A percentile compares a stretch with the other conserved stretches of the same genome.
Evolutionary conservation across 2,329 filamentous ascomycete genomes (phyloP).

Genomic region (Aspergillus oerlinghausenensis): DNA sequence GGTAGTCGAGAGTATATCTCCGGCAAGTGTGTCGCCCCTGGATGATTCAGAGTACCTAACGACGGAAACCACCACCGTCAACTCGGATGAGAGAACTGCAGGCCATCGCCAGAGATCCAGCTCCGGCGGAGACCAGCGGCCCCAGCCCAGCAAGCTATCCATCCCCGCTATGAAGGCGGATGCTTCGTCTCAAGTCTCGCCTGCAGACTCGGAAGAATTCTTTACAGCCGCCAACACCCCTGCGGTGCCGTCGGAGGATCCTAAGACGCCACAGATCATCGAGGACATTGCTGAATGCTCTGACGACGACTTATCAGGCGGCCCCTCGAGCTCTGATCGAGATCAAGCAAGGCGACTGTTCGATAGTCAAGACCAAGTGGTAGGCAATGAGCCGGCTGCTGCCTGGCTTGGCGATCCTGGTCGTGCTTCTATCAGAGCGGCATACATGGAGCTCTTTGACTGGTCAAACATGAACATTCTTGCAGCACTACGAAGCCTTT

Average conservation of each 20-base stretch:
- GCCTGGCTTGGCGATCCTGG: constrained; percentile 71
- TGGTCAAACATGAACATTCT: constrained; percentile 79
- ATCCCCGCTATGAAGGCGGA: constrained; percentile 21
- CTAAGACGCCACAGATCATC: constrained; percentile 12
- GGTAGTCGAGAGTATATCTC: constrained; percentile 25
- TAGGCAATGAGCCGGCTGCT: constrained; percentile 73
- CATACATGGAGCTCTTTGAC: constrained; percentile 91
- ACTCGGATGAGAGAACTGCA: constrained; percentile 5
- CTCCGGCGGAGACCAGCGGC: constrained; percentile 21
- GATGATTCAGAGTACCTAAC: constrained; percentile 8
- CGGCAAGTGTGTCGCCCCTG: constrained; percentile 5
- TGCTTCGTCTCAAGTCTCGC: constrained; percentile 29
- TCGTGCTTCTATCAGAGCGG: constrained; percentile 55
- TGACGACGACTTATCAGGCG: constrained; percentile 17
- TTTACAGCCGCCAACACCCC: constrained; percentile 43
- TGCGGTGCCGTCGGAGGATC: constrained; percentile 29
- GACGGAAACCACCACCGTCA: background rate
- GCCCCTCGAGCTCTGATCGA: constrained; percentile 60
- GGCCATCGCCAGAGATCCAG: constrained; percentile 9
- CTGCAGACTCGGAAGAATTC: constrained; percentile 41
- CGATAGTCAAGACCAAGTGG: constrained; percentile 72
- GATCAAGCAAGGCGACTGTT: constrained; percentile 78
- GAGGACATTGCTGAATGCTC: constrained; percentile 15
- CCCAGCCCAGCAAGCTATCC: constrained; percentile 19
- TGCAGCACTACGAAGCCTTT: constrained; percentile 71